Base-by-base conservation (phyloP, 306 rosid genomes). In the Rosa lucieae region DNA sequence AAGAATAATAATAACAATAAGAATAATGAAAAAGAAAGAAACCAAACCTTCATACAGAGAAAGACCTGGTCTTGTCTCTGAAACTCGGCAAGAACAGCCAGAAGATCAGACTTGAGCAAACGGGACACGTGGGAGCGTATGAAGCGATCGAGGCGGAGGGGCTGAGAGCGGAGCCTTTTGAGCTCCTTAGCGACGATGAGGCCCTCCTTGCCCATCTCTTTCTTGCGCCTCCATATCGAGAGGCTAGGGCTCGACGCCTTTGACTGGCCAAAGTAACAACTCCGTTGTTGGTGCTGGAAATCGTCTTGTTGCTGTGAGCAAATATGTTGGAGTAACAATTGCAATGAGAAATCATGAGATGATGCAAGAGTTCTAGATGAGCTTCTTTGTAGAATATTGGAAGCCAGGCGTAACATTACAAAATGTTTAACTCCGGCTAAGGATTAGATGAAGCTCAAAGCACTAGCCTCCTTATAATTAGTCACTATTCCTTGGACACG, bases 171-270 rank as follows among this genome's bases (percentile, higher is more conserved):
- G 72, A 89, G 85, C 73, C 97, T 79, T 81, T 93, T 93, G 43
- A 93, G 94, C 82, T 87, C 98, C 86, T 94, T 92, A 72, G 95
- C 94, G 0, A 70, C 80, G 18, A 91, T 67, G 71, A 92, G 82
- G 52, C 95, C 97, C 87, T 94, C 99, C 76, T 94, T 94, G 37
- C 97, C 91, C 85, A 94, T 84, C 88, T 94, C 98, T 83, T 94
- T 94, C 89, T 80, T 94, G 77, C 97, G 88, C 85, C 99, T 83
- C 99, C 99, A 94, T 84, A 94, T 88, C 3, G 97, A 94, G 23
- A 94, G 80, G 86, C 99, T 92, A n/a, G 97, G 94, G 53, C 92
- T 92, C 3, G 96, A 92, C 10, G 94, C 88, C 18, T 84, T 75
- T 10, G 86, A 85, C 56, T 80, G 81, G 21, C 2, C 39, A 55